Base-by-base conservation (phyloP, 2,329 filamentous ascomycete species). In the Ophiostoma sp. region DNA sequence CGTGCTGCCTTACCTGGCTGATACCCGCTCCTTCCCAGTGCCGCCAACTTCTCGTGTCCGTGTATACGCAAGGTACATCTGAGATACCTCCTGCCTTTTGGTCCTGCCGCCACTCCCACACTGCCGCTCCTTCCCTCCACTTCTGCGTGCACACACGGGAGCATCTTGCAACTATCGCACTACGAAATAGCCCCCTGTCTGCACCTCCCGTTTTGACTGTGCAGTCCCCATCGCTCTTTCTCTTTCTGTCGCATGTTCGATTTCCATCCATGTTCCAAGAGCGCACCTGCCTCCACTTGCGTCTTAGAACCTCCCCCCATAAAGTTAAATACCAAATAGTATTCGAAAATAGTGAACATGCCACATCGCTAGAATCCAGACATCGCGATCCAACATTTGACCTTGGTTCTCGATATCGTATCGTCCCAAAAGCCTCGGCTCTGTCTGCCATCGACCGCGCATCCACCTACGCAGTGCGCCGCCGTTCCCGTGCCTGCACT, bases 311-410 rank as follows among this genome's bases (percentile, higher is more conserved):
- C 16, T 45, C 40, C n/a, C 12, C 63, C n/a, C 63, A 9, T 8
- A 36, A 55, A 62, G n/a, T 9, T 18, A 41, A 18, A 3, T 55
- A 6, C 6, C 16, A 18, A 45, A 65, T 5, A 55, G 18, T 27
- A 27, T 55, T 18, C 9, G 45, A 16, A 27, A 16, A 36, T 1
- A n/a, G 9, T 36, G 7, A 40, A 62, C 45, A 66, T 55, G 64
- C 64, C 45, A 64, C 67, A 69, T 69, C 64, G 63, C 44, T 40
- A 8, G 36, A 14, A 58, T 58, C 45, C 55, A n/a, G 60, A 64
- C 65, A 66, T 66, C 67, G 18, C 67, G 41, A 64, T 40, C 45
- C 7, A 42, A 63, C 38, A 18, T 16, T 8, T 6, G 12, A 4
- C 45, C 42, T 18, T 42, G 9, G 12, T 11, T 11, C 5, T 27